Evolutionary conservation across 2,329 filamentous ascomycete genomes (phyloP).

Genomic region (Huntiella savannae): DNA sequence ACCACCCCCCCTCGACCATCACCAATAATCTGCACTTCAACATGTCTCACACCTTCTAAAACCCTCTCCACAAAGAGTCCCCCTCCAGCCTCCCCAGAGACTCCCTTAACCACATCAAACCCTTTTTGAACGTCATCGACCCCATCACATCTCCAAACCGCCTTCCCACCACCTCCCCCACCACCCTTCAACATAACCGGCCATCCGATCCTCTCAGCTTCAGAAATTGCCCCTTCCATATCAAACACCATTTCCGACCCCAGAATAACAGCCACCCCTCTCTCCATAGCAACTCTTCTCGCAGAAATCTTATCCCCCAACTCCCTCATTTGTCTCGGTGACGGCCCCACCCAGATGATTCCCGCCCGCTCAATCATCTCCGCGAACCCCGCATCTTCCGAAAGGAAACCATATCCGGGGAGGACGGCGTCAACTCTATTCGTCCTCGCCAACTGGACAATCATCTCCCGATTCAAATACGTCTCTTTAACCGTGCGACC

Average conservation of each 20-base stretch:
- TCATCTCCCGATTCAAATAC: slow-evolving; percentile 47
- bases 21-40: slow-evolving; percentile 32
- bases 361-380: slow-evolving; percentile 30
- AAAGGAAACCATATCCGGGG: slow-evolving; percentile 49
- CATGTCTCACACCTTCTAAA: slow-evolving; percentile 23
- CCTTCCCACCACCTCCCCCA: slow-evolving; percentile 25
- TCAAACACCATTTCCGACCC: slow-evolving; percentile 15
- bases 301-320: slow-evolving; percentile 23
- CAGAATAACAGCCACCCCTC: slow-evolving; percentile 19
- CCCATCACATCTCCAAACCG: slow-evolving; percentile 17
- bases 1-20: slow-evolving; percentile 24
- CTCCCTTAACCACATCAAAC: not conserved
- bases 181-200: slow-evolving; percentile 26
- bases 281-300: slow-evolving; percentile 17
- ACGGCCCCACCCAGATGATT: slow-evolving; percentile 40
- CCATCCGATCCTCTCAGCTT: slow-evolving; percentile 17
- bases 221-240: slow-evolving; percentile 12
- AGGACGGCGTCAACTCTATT: slow-evolving; percentile 37
- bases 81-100: slow-evolving; percentile 22
- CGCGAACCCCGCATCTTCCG: slow-evolving; percentile 44
- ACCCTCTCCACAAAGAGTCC: slow-evolving; percentile 25
- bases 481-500: slow-evolving; percentile 26
- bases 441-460: slow-evolving; percentile 31
- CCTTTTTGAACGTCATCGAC: slow-evolving; percentile 12
- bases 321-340: slow-evolving; percentile 23